Conservation (phyloP, 2,329 filamentous ascomycete genomes). For the Myriosclerotinia duriaeana region DNA sequence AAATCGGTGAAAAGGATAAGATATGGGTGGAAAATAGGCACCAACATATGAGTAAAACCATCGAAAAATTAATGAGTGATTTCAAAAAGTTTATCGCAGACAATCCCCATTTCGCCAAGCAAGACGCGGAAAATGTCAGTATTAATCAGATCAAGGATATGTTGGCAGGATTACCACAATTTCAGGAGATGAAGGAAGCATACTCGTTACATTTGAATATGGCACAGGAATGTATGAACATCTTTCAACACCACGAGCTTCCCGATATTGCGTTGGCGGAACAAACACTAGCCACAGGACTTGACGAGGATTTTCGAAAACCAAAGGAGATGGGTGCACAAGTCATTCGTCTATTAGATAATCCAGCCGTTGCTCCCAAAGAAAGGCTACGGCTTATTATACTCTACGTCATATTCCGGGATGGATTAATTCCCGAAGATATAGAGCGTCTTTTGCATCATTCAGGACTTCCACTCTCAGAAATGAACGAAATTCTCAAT, state of each 20-base stretch:
- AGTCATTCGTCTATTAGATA: slow-evolving; percentile 83
- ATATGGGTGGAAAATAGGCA: slow-evolving; percentile 96
- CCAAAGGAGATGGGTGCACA: slow-evolving; percentile 87
- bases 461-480: slow-evolving; percentile 70
- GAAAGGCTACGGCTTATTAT: slow-evolving; percentile 84
- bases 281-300: slow-evolving; percentile 85
- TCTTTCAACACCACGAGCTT: slow-evolving; percentile 82
- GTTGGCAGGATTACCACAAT: slow-evolving; percentile 90
- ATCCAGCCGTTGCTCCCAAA: slow-evolving; percentile 66
- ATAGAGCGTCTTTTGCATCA: slow-evolving; percentile 82
- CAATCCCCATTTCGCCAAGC: slow-evolving; percentile 87
- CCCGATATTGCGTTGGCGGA: slow-evolving; percentile 84
- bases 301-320: slow-evolving; percentile 90
- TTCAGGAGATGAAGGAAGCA: slow-evolving; percentile 91
- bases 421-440: slow-evolving; percentile 81
- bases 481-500: slow-evolving; percentile 72
- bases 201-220: slow-evolving; percentile 94
- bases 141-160: slow-evolving; percentile 95
- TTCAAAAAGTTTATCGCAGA: slow-evolving; percentile 89
- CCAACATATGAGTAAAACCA: slow-evolving; percentile 96
- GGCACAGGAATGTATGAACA: slow-evolving; percentile 96
- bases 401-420: slow-evolving; percentile 81
- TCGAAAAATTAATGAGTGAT: slow-evolving; percentile 87
- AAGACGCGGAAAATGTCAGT: slow-evolving; percentile 66
- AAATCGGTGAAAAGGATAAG: slow-evolving; percentile 84